These are phyloP conservation scores for Sugiyamaella floridensis DNA, from an alignment of 805 yeast species.

Conservation along the genomic window DNA sequence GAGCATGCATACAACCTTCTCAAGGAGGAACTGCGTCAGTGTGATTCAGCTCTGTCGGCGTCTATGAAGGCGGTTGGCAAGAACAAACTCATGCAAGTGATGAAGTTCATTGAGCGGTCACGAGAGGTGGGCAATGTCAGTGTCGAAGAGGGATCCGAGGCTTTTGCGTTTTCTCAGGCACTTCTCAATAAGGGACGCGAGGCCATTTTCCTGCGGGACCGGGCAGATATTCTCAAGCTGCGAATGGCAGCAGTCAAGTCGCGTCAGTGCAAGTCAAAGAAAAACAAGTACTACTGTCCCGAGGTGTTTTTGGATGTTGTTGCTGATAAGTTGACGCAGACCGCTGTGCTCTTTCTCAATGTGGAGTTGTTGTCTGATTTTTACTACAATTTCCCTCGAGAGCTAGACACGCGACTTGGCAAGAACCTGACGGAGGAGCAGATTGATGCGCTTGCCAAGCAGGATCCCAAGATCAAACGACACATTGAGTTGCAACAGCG, in stretches of 20 bases:
- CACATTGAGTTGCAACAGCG: slow-evolving; percentile 93
- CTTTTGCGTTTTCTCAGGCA: slow-evolving; percentile 76
- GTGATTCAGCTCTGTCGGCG: slow-evolving; percentile 53
- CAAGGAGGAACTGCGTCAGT: slow-evolving; percentile 80
- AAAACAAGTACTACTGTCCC: slow-evolving; percentile 85
- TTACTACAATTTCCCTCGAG: slow-evolving; percentile 93
- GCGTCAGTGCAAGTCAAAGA: slow-evolving; percentile 67
- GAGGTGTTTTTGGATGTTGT: slow-evolving; percentile 91
- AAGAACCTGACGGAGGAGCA: slow-evolving; percentile 62
- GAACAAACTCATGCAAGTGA: slow-evolving; percentile 73
- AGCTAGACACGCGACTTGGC: slow-evolving; percentile 70
- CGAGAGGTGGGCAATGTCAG: slow-evolving; percentile 11
- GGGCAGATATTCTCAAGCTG: slow-evolving; percentile 63
- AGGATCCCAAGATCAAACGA: slow-evolving; percentile 81
- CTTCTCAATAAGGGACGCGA: slow-evolving; percentile 73
- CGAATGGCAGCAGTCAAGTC: slow-evolving; percentile 71
- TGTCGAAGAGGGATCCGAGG: slow-evolving; percentile 47
- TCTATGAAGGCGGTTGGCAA: slow-evolving; percentile 73
- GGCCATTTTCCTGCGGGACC: slow-evolving; percentile 70
- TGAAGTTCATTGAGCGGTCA: slow-evolving; percentile 47
- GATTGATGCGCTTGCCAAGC: slow-evolving; percentile 84
- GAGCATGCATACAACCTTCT: slow-evolving; percentile 68
- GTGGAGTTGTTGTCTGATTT: slow-evolving; percentile 92
- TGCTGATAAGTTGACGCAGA: slow-evolving; percentile 82
- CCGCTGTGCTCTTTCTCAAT: slow-evolving; percentile 86